Conservation (phyloP, 371 early-diverging fungal species). For the Zopfochytrium polystomum region DNA sequence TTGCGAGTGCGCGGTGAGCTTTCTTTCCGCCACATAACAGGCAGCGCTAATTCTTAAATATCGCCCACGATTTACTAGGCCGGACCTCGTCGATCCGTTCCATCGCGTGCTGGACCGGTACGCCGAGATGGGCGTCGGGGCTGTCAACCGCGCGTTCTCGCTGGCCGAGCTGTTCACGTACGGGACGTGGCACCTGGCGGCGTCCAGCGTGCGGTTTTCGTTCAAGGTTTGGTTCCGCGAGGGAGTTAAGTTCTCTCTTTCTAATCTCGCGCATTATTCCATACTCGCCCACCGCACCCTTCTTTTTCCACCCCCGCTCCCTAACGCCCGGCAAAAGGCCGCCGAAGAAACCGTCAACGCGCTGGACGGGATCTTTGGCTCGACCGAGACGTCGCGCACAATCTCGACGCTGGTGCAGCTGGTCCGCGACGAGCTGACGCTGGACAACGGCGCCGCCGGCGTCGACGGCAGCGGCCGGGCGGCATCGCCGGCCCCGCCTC, state of each 20-base stretch:
- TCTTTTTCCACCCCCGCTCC: neutral
- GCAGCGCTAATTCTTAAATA: too few relatives aligned
- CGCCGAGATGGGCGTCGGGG: too few relatives aligned
- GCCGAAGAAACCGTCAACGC: constrained; percentile 86
- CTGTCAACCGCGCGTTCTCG: constrained; percentile 56
- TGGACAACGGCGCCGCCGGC: constrained; percentile 61
- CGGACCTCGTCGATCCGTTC: too few relatives aligned
- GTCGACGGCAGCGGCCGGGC: constrained; percentile 4
- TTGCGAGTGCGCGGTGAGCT: neutral
- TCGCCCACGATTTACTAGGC: too few relatives aligned
- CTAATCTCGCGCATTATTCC: neutral
- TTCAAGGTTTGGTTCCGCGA: too few relatives aligned
- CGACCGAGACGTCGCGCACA: constrained; percentile 85
- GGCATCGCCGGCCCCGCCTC: neutral
- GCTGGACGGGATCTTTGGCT: constrained; percentile 89
- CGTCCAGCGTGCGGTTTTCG: constrained; percentile 66
- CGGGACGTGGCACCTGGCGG: constrained; percentile 73
- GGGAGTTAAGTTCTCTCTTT: constrained; percentile 33
- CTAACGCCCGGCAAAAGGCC: constrained; percentile 47
- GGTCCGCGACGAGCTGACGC: constrained; percentile 66
- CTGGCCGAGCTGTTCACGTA: constrained; percentile 76
- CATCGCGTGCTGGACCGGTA: too few relatives aligned
- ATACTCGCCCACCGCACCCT: neutral
- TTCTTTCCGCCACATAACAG: constrained; percentile 16
- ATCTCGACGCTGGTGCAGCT: constrained; percentile 76